Percentiles rank a stretch among this genome's conserved stretches.
These are phyloP conservation scores for Sclerotinia glacialis DNA, from an alignment of 2,329 filamentous ascomycete species.

Conservation along the genomic window DNA sequence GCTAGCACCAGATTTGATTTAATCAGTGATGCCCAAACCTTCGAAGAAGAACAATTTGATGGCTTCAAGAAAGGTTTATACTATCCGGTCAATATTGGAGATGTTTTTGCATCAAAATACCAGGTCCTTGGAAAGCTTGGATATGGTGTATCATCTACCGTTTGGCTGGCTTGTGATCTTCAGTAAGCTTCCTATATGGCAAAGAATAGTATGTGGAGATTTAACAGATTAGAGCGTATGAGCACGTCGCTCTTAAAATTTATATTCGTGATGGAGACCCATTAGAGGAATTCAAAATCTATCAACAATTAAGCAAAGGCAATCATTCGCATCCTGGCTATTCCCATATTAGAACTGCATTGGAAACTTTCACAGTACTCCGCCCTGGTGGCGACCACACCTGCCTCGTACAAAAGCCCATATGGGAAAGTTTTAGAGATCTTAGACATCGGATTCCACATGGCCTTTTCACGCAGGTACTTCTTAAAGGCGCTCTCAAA, in stretches of 20 bases:
- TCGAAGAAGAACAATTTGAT: conserved; percentile 26
- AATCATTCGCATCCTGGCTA: conserved; percentile 22
- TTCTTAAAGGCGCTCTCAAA: conserved; percentile 97
- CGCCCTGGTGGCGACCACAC: conserved; percentile 41
- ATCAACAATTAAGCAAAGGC: conserved; percentile 40
- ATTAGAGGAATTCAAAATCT: conserved; percentile 44
- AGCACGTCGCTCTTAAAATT: conserved; percentile 24
- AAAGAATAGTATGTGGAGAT: too few species aligned
- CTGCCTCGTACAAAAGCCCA: conserved; percentile 43
- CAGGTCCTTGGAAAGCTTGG: conserved; percentile 31
- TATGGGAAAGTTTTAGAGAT: conserved; percentile 45
- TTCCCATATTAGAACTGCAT: conserved; percentile 25
- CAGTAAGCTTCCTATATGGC: conserved; percentile 25
- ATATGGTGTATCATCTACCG: conserved; percentile 27
- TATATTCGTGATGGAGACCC: conserved; percentile 20
- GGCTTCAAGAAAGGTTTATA: conserved; percentile 22
- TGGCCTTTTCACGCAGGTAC: conserved; percentile 25
- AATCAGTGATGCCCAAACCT: not conserved
- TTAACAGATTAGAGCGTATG: conserved; percentile 1
- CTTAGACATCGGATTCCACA: conserved; percentile 26
- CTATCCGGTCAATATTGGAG: conserved; percentile 29
- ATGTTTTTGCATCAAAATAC: conserved; percentile 27
- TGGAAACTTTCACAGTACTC: conserved; percentile 42
- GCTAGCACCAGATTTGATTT: conserved; percentile 1
- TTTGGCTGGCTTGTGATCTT: conserved; percentile 28